Evolutionary conservation across 495 filamentous ascomycete species (phyloP).

Genomic region (Annulohypoxylon bovei): DNA sequence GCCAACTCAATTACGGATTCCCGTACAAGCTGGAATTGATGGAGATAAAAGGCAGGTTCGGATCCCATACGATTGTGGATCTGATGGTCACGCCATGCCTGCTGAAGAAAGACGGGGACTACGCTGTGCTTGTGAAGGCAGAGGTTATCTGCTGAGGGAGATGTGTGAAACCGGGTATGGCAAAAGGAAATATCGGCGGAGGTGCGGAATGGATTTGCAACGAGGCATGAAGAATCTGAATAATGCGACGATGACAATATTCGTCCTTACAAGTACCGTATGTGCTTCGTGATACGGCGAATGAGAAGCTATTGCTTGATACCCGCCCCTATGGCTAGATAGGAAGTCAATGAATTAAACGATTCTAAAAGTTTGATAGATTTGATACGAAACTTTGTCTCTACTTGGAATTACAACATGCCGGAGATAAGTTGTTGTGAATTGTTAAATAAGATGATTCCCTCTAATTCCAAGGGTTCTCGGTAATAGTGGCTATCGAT

Average conservation of each 20-base stretch:
- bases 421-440: not conserved
- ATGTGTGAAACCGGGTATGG: not conserved
- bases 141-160: conserved; percentile 41
- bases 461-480: not conserved
- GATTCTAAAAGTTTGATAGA: not conserved
- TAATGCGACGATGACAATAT: not conserved
- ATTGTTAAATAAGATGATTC: not conserved
- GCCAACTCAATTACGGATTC: conserved; percentile 38
- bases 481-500: not conserved
- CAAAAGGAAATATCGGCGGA: not conserved
- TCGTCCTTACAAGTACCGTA: not conserved
- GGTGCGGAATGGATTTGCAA: not conserved
- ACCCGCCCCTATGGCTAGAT: conserved; percentile 3
- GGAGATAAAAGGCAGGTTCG: conserved; percentile 35
- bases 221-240: not conserved
- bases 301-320: not conserved
- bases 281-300: conserved; percentile 5
- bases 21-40: conserved; percentile 24
- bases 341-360: not conserved
- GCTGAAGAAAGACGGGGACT: conserved; percentile 41
- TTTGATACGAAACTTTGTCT: not conserved
- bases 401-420: not conserved
- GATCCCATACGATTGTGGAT: conserved; percentile 30
- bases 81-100: conserved; percentile 45
- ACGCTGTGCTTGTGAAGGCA: conserved; percentile 41